Conservation (phyloP, 257 asterid species). For the Penstemon barbatus region DNA sequence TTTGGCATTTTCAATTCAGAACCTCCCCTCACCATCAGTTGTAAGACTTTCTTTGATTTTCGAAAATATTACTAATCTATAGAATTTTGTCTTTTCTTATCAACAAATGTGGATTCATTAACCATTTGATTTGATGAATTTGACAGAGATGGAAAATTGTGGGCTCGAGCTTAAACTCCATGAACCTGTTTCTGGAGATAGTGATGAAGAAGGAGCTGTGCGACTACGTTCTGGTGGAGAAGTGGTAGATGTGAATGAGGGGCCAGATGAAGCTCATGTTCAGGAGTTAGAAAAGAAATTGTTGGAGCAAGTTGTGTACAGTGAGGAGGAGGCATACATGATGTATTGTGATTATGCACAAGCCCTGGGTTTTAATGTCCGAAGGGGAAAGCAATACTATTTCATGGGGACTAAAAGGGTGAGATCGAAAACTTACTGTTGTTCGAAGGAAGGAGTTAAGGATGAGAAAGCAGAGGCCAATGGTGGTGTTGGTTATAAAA, state of each 20-base stretch:
- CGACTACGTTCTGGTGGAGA: conserved; percentile 48
- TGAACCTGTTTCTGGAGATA: conserved; percentile 40
- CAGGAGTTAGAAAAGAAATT: conserved; percentile 46
- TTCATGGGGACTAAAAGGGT: conserved; percentile 66
- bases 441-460: conserved; percentile 71
- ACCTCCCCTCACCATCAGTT: no score
- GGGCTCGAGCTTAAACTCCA: conserved; percentile 38
- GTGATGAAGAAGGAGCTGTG: conserved; percentile 49
- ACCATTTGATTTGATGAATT: conserved; percentile 15
- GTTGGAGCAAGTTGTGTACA: conserved; percentile 51
- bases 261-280: conserved; percentile 42
- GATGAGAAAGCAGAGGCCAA: conserved; percentile 47
- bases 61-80: no score
- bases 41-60: no score
- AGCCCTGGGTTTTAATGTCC: conserved; percentile 64
- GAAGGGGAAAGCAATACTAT: conserved; percentile 72
- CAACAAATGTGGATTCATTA: background rate
- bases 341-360: conserved; percentile 70
- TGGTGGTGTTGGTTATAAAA: conserved; percentile 40
- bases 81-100: background rate
- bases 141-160: conserved; percentile 41
- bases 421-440: conserved; percentile 61
- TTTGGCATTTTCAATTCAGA: no score
- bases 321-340: conserved; percentile 77
- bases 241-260: conserved; percentile 56